These are phyloP conservation scores for Cercis canadensis DNA, from an alignment of 306 rosid species.

Conservation along the genomic window DNA sequence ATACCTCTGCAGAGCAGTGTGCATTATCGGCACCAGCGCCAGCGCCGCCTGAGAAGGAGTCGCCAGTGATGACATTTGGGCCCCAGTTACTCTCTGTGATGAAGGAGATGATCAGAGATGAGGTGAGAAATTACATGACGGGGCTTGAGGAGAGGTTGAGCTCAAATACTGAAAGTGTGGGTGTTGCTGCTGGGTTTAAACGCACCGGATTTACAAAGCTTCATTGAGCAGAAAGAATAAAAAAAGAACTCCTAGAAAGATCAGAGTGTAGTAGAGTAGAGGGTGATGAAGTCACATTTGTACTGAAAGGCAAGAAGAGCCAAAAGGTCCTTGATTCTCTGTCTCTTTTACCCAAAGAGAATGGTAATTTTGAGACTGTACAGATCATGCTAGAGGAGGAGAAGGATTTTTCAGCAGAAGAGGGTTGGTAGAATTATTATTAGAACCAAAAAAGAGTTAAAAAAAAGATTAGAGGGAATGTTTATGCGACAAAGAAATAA, in stretches of 20 bases:
- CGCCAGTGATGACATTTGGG: conserved; percentile 28
- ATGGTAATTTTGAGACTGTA: neutral
- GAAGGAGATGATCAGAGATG: conserved; percentile 56
- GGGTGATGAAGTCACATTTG: neutral
- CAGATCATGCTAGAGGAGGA: neutral
- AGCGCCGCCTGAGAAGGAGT: neutral
- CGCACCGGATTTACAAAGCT: no score
- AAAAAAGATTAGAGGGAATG: neutral
- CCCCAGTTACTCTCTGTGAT: conserved; percentile 44
- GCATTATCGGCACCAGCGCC: neutral
- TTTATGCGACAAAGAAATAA: neutral
- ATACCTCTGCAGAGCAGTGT: neutral
- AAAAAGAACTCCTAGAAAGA: neutral
- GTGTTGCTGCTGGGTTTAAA: conserved; percentile 22
- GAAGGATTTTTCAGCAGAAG: neutral
- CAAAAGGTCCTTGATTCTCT: no score
- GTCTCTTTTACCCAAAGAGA: neutral
- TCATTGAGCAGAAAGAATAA: no score
- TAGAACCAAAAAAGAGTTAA: neutral
- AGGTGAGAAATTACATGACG: conserved; percentile 53
- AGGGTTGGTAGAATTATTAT: neutral
- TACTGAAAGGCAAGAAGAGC: no score
- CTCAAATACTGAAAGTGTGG: conserved; percentile 15
- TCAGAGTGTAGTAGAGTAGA: neutral
- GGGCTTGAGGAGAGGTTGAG: conserved; percentile 8